Base-by-base conservation (phyloP, 305 asterid genomes). In the Fraxinus baroniana region DNA sequence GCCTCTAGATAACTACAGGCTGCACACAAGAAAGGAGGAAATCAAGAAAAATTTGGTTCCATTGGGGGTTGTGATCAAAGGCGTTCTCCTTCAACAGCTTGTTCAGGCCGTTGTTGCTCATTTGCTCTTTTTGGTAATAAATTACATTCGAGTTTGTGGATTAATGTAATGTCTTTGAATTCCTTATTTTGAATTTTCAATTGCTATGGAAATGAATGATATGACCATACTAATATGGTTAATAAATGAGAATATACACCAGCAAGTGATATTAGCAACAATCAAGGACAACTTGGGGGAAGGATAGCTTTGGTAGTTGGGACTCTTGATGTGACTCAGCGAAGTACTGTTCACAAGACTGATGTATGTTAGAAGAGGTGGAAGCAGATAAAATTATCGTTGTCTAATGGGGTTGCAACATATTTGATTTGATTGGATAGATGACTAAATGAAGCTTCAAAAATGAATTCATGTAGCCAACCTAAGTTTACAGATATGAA, bases 81-180 rank as follows among this genome's bases (percentile, higher is more conserved):
- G 97, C 41, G 95, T 94, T 80, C 91, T 94, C 81, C 60, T 94
- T 81, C 97, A 94, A 86, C 98, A 94, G 79, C 71, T 92, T 76
- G 81, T 88, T 76, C 97, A 93, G 89, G 95, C 92, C 6, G 75
- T 86, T n/a, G 90, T 94, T 64, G 97, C 97, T 1, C 91, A 89
- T 33, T 81, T 91, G 83, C 95, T 91, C 68, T 94, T 92, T 87
- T 73, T 89, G 97, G 97, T 92, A 88, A 86, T 86, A 72, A 82
- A 78, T 74, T 80, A 41, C 73, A 71, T 15, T 71, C 6, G n/a
- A 15, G 41, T 39, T 71, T 71, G 12, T 32, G 22, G 32, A 71
- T 71, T 12, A 33, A 17, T 71, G 76, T 17, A 32, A 32, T 71
- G 44, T 1, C 76, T 71, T 71, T 32, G 76, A 71, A 71, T 71